A percentile compares a stretch with the other conserved stretches of the same genome.
These are phyloP conservation scores for Calocybe gambosa DNA, from an alignment of 1,284 basidiomycete genomes.

Conservation along the genomic window DNA sequence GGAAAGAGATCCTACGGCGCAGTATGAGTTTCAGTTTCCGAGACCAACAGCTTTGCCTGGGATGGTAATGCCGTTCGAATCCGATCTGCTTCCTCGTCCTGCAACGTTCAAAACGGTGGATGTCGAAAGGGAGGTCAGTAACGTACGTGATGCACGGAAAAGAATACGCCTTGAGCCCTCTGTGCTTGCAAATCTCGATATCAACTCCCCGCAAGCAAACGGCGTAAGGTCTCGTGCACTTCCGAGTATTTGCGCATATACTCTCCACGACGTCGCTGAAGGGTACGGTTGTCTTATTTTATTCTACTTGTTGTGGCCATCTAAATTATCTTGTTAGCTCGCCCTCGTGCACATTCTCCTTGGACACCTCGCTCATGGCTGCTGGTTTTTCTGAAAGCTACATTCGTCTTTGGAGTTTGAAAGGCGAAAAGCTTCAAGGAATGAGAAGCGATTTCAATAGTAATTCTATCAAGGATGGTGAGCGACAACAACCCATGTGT, in stretches of 20 bases:
- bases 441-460: slow-evolving; percentile 71
- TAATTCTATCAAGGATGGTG: slow-evolving; percentile 65
- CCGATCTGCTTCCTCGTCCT: slow-evolving; percentile 77
- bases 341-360: slow-evolving; percentile 86
- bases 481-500: slow-evolving; percentile 22
- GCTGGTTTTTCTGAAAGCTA: slow-evolving; percentile 96
- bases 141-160: slow-evolving; percentile 85
- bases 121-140: slow-evolving; percentile 87
- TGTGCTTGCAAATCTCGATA: slow-evolving; percentile 46
- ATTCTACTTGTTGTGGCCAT: not conserved
- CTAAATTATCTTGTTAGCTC: slow-evolving; percentile 41
- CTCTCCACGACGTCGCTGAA: slow-evolving; percentile 86
- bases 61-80: slow-evolving; percentile 55
- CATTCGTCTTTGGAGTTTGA: slow-evolving; percentile 92
- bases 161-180: slow-evolving; percentile 83
- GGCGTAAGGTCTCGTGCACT: slow-evolving; percentile 56
- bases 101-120: slow-evolving; percentile 83
- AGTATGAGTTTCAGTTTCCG: slow-evolving; percentile 55
- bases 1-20: slow-evolving; percentile 59
- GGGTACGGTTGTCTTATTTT: slow-evolving; percentile 49
- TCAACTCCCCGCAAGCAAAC: slow-evolving; percentile 51
- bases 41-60: slow-evolving; percentile 45
- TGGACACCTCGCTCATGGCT: slow-evolving; percentile 91
- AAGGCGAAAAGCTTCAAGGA: slow-evolving; percentile 83
- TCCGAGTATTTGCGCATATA: slow-evolving; percentile 91